phyloP scores from a whole-genome alignment of 1,284 basidiomycete species.

The Ceratobasidium sp. region DNA sequence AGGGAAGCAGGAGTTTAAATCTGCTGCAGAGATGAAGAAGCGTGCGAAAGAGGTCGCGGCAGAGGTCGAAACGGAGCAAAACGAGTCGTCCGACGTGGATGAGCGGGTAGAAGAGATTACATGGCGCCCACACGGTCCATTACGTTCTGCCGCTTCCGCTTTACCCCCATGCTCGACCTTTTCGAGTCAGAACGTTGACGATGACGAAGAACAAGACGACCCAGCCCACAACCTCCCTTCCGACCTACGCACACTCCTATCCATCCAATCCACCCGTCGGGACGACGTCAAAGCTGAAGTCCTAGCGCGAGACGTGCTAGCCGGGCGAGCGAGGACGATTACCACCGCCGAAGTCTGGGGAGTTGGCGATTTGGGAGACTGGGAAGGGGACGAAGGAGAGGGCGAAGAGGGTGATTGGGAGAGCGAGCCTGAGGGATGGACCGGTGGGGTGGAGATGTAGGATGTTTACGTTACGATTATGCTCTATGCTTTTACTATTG shows the following conservation, averaged over 20 bases:
- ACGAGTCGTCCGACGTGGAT: constrained; percentile 45
- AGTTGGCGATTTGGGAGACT: constrained; percentile 44
- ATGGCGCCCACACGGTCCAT: constrained; percentile 24
- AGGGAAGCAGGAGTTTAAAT: background rate
- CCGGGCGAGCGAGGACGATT: constrained; percentile 28
- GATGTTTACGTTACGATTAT: background rate
- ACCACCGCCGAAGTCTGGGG: constrained; percentile 47
- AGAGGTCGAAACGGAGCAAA: constrained; percentile 25
- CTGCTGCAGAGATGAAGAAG: constrained; percentile 25
- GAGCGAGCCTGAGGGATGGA: constrained; percentile 50
- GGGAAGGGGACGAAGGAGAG: constrained; percentile 33
- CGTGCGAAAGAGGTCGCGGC: constrained; percentile 11
- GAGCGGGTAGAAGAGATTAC: constrained; percentile 24
- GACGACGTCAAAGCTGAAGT: constrained; percentile 27
- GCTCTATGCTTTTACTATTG: background rate
- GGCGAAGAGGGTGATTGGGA: constrained; percentile 49
- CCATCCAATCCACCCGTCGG: constrained; percentile 33
- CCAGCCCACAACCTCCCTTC: constrained; percentile 13
- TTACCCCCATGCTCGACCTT: background rate
- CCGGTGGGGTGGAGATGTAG: constrained; percentile 48
- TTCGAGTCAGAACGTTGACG: background rate
- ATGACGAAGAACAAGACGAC: constrained; percentile 21
- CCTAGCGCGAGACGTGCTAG: constrained; percentile 37
- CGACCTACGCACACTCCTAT: constrained; percentile 38
- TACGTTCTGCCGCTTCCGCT: background rate